phyloP scores from a whole-genome alignment of 495 filamentous ascomycete genomes.

The Aspergillus ostianus region DNA sequence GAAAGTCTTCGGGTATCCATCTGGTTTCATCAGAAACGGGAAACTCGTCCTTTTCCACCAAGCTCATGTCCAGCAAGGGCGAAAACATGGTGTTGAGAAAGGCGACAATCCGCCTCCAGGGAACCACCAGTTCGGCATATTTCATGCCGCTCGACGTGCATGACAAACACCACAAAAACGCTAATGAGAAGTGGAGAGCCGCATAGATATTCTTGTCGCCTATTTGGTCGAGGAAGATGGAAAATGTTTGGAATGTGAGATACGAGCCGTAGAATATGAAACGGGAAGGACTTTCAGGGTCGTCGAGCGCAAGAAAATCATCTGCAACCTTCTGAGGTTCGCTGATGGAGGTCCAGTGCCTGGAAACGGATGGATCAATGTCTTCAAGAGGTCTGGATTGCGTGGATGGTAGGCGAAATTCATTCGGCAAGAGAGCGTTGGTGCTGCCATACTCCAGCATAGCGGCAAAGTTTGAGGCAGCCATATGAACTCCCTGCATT shows the following conservation, averaged over 20 bases:
- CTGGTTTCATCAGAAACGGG: slow-evolving; percentile 51
- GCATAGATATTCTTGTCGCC: slow-evolving; percentile 65
- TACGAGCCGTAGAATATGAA: slow-evolving; percentile 35
- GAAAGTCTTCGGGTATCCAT: slow-evolving; percentile 84
- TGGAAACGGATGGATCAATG: slow-evolving; percentile 20
- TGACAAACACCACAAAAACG: slow-evolving; percentile 63
- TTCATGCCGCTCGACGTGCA: slow-evolving; percentile 50
- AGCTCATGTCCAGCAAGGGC: slow-evolving; percentile 37
- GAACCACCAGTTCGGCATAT: slow-evolving; percentile 55
- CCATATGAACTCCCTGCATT: slow-evolving; percentile 58
- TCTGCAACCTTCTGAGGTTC: slow-evolving; percentile 13
- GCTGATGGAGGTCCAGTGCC: slow-evolving; percentile 14
- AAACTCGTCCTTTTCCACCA: slow-evolving; percentile 52
- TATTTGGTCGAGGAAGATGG: slow-evolving; percentile 55
- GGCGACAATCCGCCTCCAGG: slow-evolving; percentile 62
- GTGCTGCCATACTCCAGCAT: slow-evolving; percentile 62
- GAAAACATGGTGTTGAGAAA: slow-evolving; percentile 65
- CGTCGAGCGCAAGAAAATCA: slow-evolving; percentile 14
- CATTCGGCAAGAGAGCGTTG: slow-evolving; percentile 40
- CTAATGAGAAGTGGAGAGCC: slow-evolving; percentile 64
- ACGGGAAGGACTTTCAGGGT: slow-evolving; percentile 17
- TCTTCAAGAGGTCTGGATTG: slow-evolving; percentile 33
- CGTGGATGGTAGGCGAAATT: slow-evolving; percentile 36
- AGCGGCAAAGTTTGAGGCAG: slow-evolving; percentile 51
- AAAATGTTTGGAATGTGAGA: slow-evolving; percentile 47